Conservation (phyloP, 1,284 basidiomycete species). For the Cryptococcus deneoformans region DNA sequence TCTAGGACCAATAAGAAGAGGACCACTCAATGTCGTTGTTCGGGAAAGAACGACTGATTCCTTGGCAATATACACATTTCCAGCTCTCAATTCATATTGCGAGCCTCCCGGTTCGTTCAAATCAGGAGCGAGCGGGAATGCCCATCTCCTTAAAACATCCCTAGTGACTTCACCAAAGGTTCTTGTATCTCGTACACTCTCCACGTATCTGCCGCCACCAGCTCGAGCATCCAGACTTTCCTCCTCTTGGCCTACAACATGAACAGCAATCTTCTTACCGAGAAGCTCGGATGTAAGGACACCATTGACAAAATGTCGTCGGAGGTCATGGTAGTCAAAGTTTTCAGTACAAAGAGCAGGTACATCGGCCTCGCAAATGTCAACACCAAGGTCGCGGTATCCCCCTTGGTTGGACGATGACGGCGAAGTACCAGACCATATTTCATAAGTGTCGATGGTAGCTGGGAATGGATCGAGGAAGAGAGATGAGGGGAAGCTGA, state of each 20-base stretch:
- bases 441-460: constrained; percentile 63
- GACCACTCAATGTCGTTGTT: constrained; percentile 53
- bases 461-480: constrained; percentile 55
- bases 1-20: constrained; percentile 38
- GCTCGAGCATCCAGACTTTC: constrained; percentile 16
- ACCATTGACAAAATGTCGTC: constrained; percentile 93
- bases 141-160: constrained; percentile 88
- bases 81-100: constrained; percentile 75
- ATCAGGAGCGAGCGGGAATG: constrained; percentile 91
- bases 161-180: constrained; percentile 88
- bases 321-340: constrained; percentile 93
- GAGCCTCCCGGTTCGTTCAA: constrained; percentile 81
- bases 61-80: constrained; percentile 80
- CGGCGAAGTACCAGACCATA: constrained; percentile 65
- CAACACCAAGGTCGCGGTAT: constrained; percentile 51
- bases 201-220: constrained; percentile 70
- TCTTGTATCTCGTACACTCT: constrained; percentile 81
- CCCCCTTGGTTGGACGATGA: constrained; percentile 25
- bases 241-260: constrained; percentile 24
- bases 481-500: constrained; percentile 41
- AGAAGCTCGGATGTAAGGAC: constrained; percentile 92
- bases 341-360: constrained; percentile 98
- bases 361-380: constrained; percentile 57
- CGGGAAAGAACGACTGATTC: constrained; percentile 68
- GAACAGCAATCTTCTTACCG: constrained; percentile 78